Evolutionary conservation across 768 basidiomycete genomes (phyloP).

Genomic region (Lactarius quietus): DNA sequence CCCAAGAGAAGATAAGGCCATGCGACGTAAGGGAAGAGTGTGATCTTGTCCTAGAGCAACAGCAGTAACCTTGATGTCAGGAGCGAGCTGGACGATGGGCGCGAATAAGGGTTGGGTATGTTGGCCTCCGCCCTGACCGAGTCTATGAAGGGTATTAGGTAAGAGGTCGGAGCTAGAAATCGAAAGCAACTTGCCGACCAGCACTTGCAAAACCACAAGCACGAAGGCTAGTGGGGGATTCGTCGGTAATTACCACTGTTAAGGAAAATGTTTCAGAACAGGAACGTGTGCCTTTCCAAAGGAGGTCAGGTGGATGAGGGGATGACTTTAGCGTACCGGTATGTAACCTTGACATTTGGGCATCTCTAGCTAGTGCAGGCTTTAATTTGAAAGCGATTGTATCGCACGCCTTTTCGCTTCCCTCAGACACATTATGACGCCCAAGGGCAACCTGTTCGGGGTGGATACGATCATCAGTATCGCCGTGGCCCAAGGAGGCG

Average conservation of each 20-base stretch:
- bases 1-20: conserved; percentile 90
- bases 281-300: background rate
- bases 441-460: conserved; percentile 72
- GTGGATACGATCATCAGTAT: conserved; percentile 68
- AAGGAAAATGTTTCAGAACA: background rate
- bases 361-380: conserved; percentile 57
- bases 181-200: conserved; percentile 56
- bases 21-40: conserved; percentile 77
- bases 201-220: conserved; percentile 89
- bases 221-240: conserved; percentile 60
- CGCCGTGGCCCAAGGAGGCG: conserved; percentile 81
- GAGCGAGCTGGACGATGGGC: conserved; percentile 50
- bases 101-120: conserved; percentile 77
- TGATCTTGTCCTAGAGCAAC: conserved; percentile 94
- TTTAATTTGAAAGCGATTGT: conserved; percentile 50
- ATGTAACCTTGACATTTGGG: conserved; percentile 86
- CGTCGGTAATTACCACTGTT: conserved; percentile 64
- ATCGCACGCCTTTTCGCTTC: conserved; percentile 24
- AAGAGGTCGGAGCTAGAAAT: background rate
- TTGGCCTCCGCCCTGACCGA: conserved; percentile 55
- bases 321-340: conserved; percentile 50
- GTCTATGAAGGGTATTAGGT: conserved; percentile 37
- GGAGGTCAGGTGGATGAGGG: background rate
- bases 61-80: conserved; percentile 49
- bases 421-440: conserved; percentile 4